Conservation (phyloP, 2,329 filamentous ascomycete genomes). For the Pseudocercospora musae region DNA sequence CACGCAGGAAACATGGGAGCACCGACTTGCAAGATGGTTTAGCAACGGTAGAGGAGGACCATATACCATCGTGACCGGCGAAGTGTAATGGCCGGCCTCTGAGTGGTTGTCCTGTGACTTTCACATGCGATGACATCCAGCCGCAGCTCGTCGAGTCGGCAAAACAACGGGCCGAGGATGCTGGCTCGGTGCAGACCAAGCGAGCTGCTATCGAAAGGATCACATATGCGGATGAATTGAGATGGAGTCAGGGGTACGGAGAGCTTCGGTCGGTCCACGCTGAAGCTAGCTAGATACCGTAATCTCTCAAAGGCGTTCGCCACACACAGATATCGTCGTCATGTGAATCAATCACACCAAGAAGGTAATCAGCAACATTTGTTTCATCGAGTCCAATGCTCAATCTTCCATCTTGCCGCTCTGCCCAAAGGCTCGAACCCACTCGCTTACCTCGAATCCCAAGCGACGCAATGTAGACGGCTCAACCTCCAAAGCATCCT, state of each 20-base stretch:
- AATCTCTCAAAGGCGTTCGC: background rate
- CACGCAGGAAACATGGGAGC: background rate
- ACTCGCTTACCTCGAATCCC: slow-evolving; percentile 85
- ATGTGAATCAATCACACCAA: slow-evolving; percentile 1
- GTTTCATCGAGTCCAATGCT: slow-evolving; percentile 7
- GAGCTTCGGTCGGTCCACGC: background rate
- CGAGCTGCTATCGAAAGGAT: too few relatives aligned
- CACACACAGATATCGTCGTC: background rate
- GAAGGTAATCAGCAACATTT: background rate
- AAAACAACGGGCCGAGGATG: background rate
- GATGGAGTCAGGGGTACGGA: background rate
- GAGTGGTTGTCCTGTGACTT: background rate
- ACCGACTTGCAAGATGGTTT: background rate
- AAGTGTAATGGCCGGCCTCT: background rate
- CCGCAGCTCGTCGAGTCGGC: background rate
- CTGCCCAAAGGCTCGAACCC: slow-evolving; percentile 50
- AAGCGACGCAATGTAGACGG: slow-evolving; percentile 63
- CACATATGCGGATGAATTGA: too few relatives aligned
- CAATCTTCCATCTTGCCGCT: slow-evolving; percentile 11
- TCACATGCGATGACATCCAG: background rate
- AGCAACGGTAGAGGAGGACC: background rate
- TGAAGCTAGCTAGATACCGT: background rate
- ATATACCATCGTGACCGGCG: slow-evolving; percentile 3
- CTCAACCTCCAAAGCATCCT: slow-evolving; percentile 34
- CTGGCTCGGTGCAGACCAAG: too few relatives aligned